These are phyloP conservation scores for Epichloe coenophiala DNA, from an alignment of 2,329 filamentous ascomycete species.

Conservation along the genomic window DNA sequence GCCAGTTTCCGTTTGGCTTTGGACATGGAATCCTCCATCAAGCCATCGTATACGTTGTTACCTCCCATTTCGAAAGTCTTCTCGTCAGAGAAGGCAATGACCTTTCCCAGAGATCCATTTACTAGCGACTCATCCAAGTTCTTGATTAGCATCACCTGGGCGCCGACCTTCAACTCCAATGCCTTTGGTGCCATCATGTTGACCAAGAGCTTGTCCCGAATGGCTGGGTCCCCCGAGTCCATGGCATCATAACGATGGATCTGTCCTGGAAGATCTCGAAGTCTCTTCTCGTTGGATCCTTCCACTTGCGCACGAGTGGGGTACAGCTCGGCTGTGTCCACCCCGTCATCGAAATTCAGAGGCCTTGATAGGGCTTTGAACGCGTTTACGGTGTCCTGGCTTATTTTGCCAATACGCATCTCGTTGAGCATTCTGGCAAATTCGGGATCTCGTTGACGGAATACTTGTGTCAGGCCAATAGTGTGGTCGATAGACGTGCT, in stretches of 20 bases:
- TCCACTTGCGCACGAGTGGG: conserved; percentile 87
- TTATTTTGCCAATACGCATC: conserved; percentile 81
- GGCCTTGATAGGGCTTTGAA: conserved; percentile 65
- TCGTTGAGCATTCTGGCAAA: conserved; percentile 96
- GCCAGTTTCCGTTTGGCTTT: conserved; percentile 46
- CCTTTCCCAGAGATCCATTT: conserved; percentile 84
- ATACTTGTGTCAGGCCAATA: conserved; percentile 87
- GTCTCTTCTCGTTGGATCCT: conserved; percentile 61
- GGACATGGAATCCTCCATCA: conserved; percentile 25
- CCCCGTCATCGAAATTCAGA: conserved; percentile 58
- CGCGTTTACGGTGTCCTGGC: conserved; percentile 56
- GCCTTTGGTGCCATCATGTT: conserved; percentile 88
- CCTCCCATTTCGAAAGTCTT: conserved; percentile 24
- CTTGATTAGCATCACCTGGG: conserved; percentile 99
- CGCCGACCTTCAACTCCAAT: conserved; percentile 75
- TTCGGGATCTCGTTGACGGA: conserved; percentile 79
- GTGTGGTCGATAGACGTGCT: conserved; percentile 87
- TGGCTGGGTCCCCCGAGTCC: conserved; percentile 59
- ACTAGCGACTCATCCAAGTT: conserved; percentile 91
- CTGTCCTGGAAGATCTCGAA: conserved; percentile 58
- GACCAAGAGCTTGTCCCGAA: conserved; percentile 63
- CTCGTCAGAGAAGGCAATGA: conserved; percentile 35
- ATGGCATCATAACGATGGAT: conserved; percentile 54
- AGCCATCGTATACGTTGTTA: conserved; percentile 31
- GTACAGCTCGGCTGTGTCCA: conserved; percentile 70